Percentiles rank a stretch among this genome's conserved stretches.
phyloP scores from a whole-genome alignment of 768 basidiomycete species.

The Myochromella boudieri region DNA sequence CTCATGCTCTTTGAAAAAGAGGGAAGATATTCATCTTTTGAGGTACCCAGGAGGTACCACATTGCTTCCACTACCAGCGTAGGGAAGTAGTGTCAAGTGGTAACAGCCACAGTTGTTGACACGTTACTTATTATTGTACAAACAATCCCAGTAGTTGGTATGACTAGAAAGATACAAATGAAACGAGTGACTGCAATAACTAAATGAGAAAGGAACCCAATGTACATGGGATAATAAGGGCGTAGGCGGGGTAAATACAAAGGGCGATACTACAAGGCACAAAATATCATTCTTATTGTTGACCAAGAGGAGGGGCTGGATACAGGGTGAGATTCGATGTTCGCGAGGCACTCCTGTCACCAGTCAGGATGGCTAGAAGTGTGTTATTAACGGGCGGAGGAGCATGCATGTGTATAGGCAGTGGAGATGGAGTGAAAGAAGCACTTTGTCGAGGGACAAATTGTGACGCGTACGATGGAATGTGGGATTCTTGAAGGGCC shows the following conservation, averaged over 20 bases:
- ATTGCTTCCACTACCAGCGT: too few species aligned
- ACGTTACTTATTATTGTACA: too few species aligned
- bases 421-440: not conserved
- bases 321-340: constrained; percentile 4
- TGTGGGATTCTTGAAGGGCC: not conserved
- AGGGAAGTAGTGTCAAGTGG: too few species aligned
- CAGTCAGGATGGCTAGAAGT: constrained; percentile 19
- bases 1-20: too few species aligned
- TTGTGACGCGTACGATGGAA: not conserved
- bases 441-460: not conserved
- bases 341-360: constrained; percentile 10
- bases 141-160: too few species aligned
- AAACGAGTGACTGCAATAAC: not conserved
- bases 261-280: not conserved
- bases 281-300: not conserved
- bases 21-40: too few species aligned
- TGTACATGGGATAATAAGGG: not conserved
- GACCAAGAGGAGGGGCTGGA: constrained; percentile 1
- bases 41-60: too few species aligned
- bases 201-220: not conserved
- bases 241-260: too few species aligned
- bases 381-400: constrained; percentile 10
- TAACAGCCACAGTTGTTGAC: too few species aligned
- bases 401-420: constrained; percentile 1
- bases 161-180: constrained; percentile 1